These are phyloP conservation scores for Xylaria sp. DNA, from an alignment of 2,329 filamentous ascomycete genomes.

Conservation along the genomic window DNA sequence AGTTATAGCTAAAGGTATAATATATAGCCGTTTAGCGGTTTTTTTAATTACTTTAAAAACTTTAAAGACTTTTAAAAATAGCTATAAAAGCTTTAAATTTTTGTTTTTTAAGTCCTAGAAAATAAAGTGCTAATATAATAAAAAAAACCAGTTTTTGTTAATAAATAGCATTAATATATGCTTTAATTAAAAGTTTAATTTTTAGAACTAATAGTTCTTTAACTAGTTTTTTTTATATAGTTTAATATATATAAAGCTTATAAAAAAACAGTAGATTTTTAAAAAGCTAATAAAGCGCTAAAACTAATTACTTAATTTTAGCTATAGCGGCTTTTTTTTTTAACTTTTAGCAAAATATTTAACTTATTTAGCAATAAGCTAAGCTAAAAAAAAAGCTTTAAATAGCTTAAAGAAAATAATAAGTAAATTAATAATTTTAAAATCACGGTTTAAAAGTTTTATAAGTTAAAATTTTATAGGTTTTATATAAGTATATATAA, in stretches of 20 bases:
- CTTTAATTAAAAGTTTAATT: not conserved
- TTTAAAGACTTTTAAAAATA: slow-evolving; percentile 1
- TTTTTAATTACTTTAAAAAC: not conserved
- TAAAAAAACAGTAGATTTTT: slow-evolving; percentile 5
- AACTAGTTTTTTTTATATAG: not conserved
- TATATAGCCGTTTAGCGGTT: not conserved
- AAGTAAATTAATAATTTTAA: no score
- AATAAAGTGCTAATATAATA: slow-evolving; percentile 1
- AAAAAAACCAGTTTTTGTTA: not conserved
- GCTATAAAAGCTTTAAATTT: not conserved
- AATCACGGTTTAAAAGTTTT: no score
- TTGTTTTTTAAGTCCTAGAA: not conserved
- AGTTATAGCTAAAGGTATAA: not conserved
- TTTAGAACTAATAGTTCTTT: not conserved
- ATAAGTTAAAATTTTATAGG: no score
- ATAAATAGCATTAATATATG: not conserved
- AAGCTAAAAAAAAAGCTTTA: no score
- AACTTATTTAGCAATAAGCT: no score
- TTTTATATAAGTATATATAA: no score
- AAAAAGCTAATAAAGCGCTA: not conserved
- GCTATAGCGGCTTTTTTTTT: no score
- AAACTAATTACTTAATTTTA: no score
- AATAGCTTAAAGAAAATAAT: no score
- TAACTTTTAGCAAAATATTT: no score
- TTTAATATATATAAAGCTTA: not conserved